Evolutionary conservation across 1,284 basidiomycete species (phyloP), one percentile per base, ranked within the genome.

Genomic region (Apiotrichum domesticum): DNA sequence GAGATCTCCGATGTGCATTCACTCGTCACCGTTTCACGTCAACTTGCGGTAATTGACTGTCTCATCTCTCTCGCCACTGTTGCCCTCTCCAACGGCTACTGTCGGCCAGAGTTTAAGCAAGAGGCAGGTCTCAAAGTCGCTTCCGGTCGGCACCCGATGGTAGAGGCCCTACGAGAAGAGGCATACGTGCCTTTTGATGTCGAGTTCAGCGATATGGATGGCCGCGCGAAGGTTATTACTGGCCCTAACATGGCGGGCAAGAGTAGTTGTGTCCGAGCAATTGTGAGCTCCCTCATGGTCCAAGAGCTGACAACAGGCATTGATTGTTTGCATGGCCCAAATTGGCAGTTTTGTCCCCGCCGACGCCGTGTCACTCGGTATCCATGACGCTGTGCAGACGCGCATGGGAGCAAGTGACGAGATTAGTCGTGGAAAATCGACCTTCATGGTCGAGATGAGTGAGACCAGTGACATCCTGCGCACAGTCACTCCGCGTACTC

Each of bases 391-490:
- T 0, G 84, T 98, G 11, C 80, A 89, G 21, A 94, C 91, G 90
- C 68, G 73, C 5, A 73, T 74, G 73, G 72, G 70, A 34, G 72
- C 93, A 0, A 87, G 85, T 5, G 94, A 97, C 69, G 88, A 94
- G 62, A 76, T 97, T 37, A 83, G 85, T 2, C 80, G 86, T 39
- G 90, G 90, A 0, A 84, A 90, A 29, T 91, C 88, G 1, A 97
- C 93, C 0, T 95, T 94, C 69, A 93, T 96, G 91, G 88, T 96
- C 1, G 95, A 98, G 76, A 87, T 98, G 79, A 82, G 86, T 7
- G 94, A 98, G 73, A 97, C 94, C 0, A 88, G 87, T 65, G 90
- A 96, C 63, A 94, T 98, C 56, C 76, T 98, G 14, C 81, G 84
- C 42, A 80, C 83, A 13, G 86, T 88, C 0, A 88, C 88, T 0